Base-by-base conservation (phyloP, 1,284 basidiomycete genomes). In the Heimioporus punctisporus region DNA sequence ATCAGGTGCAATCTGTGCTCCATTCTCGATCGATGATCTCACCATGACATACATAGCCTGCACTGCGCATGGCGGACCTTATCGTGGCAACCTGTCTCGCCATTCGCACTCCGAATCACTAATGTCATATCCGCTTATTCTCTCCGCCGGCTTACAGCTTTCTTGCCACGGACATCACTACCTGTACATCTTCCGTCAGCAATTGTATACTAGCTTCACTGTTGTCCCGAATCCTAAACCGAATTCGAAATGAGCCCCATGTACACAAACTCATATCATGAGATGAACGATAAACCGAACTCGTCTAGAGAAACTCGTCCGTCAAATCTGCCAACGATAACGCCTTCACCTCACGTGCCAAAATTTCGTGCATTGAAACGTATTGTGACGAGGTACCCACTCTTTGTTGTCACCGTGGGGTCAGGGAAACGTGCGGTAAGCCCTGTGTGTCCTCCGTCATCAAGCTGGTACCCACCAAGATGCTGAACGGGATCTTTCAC, bases 11-110 rank as follows among this genome's bases (percentile, higher is more conserved):
- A 26, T 37, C 39, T 4, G 14, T 23, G 25, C 7, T 11, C 6
- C 27, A 34, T 19, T 1, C 30, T 27, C 23, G 19, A 46, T 58
- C 41, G 50, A 46, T 49, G 37, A 27, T 9, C 53, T 64, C 44
- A 60, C 34, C 9, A 17, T 8, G 34, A 14, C 34, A 21, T 10
- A 26, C 44, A 28, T 48, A 71, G 68, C 25, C 56, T 12, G 69
- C 42, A 10, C 57, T 46, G 28, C 53, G 39, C 15, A 70, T 73
- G 68, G 26, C 52, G 21, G 68, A 72, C 27, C 57, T 70, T 4
- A 46, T 70, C 27, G 63, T 70, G n/a, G 64, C 68, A 23, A 70
- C 71, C 23, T 68, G 60, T 45, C 62, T 72, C 21, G 68, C 68
- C 8, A 59, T 70, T 54, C 68, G 71, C 14, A 70, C 46, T 7